Evolutionary conservation across 345 rosid species (phyloP).

Genomic region (Murraya koenigii): DNA sequence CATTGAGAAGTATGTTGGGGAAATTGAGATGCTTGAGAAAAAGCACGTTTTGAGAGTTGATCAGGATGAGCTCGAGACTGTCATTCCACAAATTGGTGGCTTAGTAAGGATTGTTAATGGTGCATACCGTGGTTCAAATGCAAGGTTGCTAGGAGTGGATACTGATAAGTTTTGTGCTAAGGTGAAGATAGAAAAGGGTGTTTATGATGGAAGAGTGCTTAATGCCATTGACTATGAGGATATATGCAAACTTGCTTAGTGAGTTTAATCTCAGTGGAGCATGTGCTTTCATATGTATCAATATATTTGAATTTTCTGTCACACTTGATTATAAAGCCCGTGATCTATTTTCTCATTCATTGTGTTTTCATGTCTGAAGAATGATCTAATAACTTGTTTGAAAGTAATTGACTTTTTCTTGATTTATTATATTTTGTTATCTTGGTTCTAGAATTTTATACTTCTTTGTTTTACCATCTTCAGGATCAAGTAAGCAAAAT

Average conservation of each 20-base stretch:
- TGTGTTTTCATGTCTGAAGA: background rate
- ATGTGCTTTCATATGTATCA: background rate
- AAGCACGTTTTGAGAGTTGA: conserved; percentile 84
- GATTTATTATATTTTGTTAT: background rate
- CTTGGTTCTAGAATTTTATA: background rate
- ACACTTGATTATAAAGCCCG: background rate
- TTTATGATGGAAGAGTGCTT: conserved; percentile 85
- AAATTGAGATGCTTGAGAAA: conserved; percentile 76
- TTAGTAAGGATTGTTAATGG: conserved; percentile 85
- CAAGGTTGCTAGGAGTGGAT: conserved; percentile 74
- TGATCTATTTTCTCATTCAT: background rate
- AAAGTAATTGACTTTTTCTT: background rate
- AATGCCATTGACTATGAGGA: conserved; percentile 87
- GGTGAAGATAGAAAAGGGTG: conserved; percentile 90
- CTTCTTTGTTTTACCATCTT: background rate
- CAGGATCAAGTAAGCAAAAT: background rate
- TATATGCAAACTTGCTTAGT: conserved; percentile 68
- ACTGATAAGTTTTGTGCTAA: conserved; percentile 79
- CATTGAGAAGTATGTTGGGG: conserved; percentile 81
- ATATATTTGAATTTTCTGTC: background rate
- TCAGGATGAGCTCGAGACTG: conserved; percentile 96
- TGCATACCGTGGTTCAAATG: conserved; percentile 76
- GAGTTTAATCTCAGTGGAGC: conserved; percentile 17
- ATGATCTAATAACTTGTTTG: background rate
- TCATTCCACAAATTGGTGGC: conserved; percentile 84